Evolutionary conservation across 2,329 filamentous ascomycete genomes (phyloP).

Genomic region (Cercospora janseana): DNA sequence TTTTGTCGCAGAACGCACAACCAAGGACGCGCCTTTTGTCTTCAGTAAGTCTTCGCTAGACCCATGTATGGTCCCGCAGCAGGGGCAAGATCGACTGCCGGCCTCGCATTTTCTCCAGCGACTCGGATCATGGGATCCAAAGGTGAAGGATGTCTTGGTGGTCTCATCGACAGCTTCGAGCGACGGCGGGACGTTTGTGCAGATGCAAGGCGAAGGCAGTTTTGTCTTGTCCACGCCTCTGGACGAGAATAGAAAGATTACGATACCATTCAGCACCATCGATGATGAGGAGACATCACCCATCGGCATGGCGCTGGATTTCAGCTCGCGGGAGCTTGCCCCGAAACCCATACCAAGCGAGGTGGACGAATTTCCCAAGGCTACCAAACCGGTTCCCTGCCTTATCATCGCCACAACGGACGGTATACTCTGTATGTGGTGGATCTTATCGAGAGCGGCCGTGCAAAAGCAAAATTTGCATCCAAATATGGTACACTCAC

Average conservation of each 20-base stretch:
- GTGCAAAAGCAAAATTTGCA: slow-evolving; percentile 57
- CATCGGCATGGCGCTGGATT: slow-evolving; percentile 77
- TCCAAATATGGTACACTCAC: slow-evolving; percentile 15
- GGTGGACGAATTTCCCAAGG: slow-evolving; percentile 69
- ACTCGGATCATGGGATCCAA: slow-evolving; percentile 75
- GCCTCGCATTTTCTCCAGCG: slow-evolving; percentile 77
- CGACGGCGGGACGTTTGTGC: slow-evolving; percentile 73
- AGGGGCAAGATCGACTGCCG: slow-evolving; percentile 55
- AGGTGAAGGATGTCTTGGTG: slow-evolving; percentile 76
- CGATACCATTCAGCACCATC: slow-evolving; percentile 63
- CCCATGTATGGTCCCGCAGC: slow-evolving; percentile 62
- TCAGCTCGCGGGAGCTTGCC: slow-evolving; percentile 39
- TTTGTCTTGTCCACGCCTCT: slow-evolving; percentile 49
- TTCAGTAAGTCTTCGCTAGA: slow-evolving; percentile 70
- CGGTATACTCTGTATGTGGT: slow-evolving; percentile 82
- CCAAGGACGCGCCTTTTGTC: slow-evolving; percentile 57
- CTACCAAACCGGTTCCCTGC: slow-evolving; percentile 75
- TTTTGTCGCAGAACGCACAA: slow-evolving; percentile 71
- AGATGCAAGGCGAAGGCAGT: background rate
- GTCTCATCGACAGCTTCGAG: slow-evolving; percentile 76
- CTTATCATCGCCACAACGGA: slow-evolving; percentile 86
- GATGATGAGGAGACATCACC: slow-evolving; percentile 70
- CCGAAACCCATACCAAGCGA: slow-evolving; percentile 46
- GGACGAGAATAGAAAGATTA: slow-evolving; percentile 71
- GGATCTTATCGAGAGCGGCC: slow-evolving; percentile 86